Base-by-base conservation (phyloP, 495 filamentous ascomycete species). In the Lasiosphaeria hispida region DNA sequence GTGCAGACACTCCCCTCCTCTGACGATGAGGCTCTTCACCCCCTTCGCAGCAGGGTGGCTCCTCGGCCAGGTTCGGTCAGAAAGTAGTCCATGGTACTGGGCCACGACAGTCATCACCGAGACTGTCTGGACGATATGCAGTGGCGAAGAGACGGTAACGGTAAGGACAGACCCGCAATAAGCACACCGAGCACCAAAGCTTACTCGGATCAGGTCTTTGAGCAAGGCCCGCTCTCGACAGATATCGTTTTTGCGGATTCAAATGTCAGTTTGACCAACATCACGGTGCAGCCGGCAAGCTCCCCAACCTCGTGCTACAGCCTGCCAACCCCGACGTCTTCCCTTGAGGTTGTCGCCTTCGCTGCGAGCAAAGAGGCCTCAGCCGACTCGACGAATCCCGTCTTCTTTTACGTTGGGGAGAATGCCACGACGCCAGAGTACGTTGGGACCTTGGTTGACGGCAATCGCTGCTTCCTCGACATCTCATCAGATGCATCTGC, bases 221-320 rank as follows among this genome's bases (percentile, higher is more conserved):
- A 62, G n/a, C 37, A 53, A 18, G 38, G 15, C 19, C 48, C 47
- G 7, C 5, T 57, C 30, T 34, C 48, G 8, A 67, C 64, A 6
- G 58, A 36, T 53, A 52, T 67, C 6, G 38, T 59, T 10, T 44
- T 67, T 10, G 36, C 23, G 23, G 23, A 30, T 30, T 30, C 50
- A 17, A 45, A 60, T 17, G 58, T 44, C 33, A 33, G 53, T 7
- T 42, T 67, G 10, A 62, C 55, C 33, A 55, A 48, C 39, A 49
- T 67, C 30, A 64, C 62, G 15, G 40, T 67, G 10, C 62, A 67
- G 23, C 52, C 64, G 4, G 48, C 58, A 10, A 59, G 58, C 38
- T 67, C 62, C 3, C 62, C 64, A 19, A 51, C 62, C 6, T 62
- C 62, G 1, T 64, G 64, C 53, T 67, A 64, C 49, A 37, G 34